Base-by-base conservation (phyloP, 2,329 filamentous ascomycete species). In the Apiospora arundinis region DNA sequence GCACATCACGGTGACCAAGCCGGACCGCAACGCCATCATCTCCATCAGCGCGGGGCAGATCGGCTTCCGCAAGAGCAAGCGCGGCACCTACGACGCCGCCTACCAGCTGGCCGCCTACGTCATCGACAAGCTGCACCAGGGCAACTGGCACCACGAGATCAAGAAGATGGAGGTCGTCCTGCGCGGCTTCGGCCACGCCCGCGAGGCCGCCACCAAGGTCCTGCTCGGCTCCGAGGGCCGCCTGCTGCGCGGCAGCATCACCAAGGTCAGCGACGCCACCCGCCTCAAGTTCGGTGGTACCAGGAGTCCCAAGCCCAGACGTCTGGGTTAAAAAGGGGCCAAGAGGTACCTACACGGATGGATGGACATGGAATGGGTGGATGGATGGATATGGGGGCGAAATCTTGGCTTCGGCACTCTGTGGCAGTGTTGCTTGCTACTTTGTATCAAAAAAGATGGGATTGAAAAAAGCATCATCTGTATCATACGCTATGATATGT, bases 281-380 rank as follows among this genome's bases (percentile, higher is more conserved):
- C 92, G 92, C 78, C 83, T 98, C 82, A 99, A 99, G 87, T 97
- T 98, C 86, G 96, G 95, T 83, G 97, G 96, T 79, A 94, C 93
- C 49, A 93, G 95, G 83, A 95, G 94, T 85, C 89, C 89, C 82
- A 93, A 92, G 81, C 92, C 91, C 49, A 95, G 95, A 83, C 92
- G 96, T 85, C 84, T 98, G 85, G 79, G 79, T 76, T 80, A 77
- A 60, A 40, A 28, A n/a, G 32, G 18, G n/a, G n/a, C n/a, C n/a
- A 32, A 32, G 12, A 45, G 25, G 14, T n/a, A n/a, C n/a, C n/a
- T n/a, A n/a, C n/a, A n/a, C n/a, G n/a, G n/a, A n/a, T n/a, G 32
- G 28, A 67, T 28, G 42, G 42, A 16, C 12, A 45, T 45, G 42
- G 42, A 12, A 14, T 7, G 40, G n/a, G 44, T 28, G 44, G 42